Percentiles rank a stretch among this genome's conserved stretches.
phyloP scores from a whole-genome alignment of 768 basidiomycete species.

The Harrya chromipes region DNA sequence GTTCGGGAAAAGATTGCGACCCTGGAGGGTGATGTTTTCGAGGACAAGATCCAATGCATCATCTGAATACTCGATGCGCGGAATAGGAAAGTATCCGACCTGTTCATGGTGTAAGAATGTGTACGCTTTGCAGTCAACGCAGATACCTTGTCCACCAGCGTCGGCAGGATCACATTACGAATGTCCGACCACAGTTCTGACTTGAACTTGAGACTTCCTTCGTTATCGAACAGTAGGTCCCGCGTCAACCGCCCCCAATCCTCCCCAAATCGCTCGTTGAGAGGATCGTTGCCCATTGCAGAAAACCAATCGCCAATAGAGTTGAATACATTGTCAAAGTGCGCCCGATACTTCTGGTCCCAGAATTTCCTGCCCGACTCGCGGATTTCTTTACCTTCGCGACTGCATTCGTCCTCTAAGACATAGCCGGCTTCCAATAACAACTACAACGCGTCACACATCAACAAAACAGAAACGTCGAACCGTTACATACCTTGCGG shows the following conservation, averaged over 20 bases:
- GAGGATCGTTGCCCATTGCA: constrained; percentile 80
- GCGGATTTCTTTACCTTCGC: constrained; percentile 57
- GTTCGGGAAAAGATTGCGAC: constrained; percentile 88
- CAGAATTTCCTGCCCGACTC: constrained; percentile 79
- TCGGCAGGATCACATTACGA: constrained; percentile 75
- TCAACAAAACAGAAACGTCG: background rate
- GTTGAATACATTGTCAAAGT: constrained; percentile 80
- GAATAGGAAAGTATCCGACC: constrained; percentile 85
- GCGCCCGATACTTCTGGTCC: constrained; percentile 63
- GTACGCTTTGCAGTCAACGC: background rate
- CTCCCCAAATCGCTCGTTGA: constrained; percentile 77
- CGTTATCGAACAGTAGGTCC: constrained; percentile 73
- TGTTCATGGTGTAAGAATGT: constrained; percentile 21
- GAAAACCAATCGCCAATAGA: constrained; percentile 75
- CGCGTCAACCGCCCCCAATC: constrained; percentile 80
- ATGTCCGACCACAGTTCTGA: constrained; percentile 87
- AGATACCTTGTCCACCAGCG: constrained; percentile 67
- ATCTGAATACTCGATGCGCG: constrained; percentile 92
- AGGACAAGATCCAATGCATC: constrained; percentile 83
- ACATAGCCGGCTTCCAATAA: constrained; percentile 84
- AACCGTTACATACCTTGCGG: constrained; percentile 48
- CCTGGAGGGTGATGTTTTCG: constrained; percentile 88
- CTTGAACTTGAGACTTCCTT: constrained; percentile 88
- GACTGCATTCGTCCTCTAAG: constrained; percentile 71
- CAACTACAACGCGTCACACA: constrained; percentile 36